Evolutionary conservation across 345 rosid genomes (phyloP).

Genomic region (Abelmoschus esculentus): DNA sequence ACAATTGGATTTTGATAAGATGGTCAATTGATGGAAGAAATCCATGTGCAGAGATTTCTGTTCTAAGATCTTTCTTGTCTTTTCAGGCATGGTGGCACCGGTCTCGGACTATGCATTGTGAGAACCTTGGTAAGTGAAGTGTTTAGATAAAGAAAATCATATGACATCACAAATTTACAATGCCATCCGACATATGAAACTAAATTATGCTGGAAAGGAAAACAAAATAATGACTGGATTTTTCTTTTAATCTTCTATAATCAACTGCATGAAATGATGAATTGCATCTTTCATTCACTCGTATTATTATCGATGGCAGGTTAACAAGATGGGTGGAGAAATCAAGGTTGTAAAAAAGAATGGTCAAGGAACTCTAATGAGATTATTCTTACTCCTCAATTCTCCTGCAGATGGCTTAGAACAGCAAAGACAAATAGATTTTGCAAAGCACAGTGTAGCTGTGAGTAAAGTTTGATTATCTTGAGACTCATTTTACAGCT

Average conservation of each 20-base stretch:
- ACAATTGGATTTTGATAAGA: background rate
- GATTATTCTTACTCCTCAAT: constrained; percentile 51
- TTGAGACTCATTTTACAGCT: too few relatives aligned
- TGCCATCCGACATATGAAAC: too few relatives aligned
- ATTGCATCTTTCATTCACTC: too few relatives aligned
- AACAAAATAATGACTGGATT: too few relatives aligned
- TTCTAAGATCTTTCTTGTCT: constrained; percentile 11
- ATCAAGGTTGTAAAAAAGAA: constrained; percentile 82
- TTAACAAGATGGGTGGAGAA: constrained; percentile 96
- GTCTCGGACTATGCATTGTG: constrained; percentile 95
- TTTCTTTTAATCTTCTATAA: too few relatives aligned
- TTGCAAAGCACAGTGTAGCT: constrained; percentile 39
- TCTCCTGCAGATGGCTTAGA: constrained; percentile 44
- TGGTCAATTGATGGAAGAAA: background rate
- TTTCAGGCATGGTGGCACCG: constrained; percentile 97
- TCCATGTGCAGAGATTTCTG: background rate
- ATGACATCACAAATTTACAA: too few relatives aligned
- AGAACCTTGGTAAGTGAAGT: constrained; percentile 65
- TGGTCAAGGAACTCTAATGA: constrained; percentile 74
- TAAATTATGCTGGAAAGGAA: too few relatives aligned
- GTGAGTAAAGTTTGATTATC: constrained; percentile 30
- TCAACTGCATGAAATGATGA: too few relatives aligned
- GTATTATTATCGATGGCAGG: constrained; percentile 31
- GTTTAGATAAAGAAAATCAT: too few relatives aligned
- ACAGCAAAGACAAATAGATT: constrained; percentile 41